Percentiles rank a stretch among this genome's conserved stretches.
These are phyloP conservation scores for Staphylotrichum longicolle DNA, from an alignment of 495 filamentous ascomycete species.

Conservation along the genomic window DNA sequence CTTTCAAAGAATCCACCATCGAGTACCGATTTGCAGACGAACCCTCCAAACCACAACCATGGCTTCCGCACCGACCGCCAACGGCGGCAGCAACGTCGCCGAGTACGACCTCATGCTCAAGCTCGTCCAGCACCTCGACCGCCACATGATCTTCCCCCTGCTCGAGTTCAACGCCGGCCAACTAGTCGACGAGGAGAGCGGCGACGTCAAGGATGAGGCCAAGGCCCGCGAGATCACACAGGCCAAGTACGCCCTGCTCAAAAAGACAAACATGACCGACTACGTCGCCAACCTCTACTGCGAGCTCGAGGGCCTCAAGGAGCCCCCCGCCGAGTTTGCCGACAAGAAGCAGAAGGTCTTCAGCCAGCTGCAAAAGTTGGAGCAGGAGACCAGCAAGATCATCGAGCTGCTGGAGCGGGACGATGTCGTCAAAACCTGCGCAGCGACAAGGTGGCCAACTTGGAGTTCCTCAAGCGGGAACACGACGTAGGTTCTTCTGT, in stretches of 20 bases:
- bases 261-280: slow-evolving; percentile 97
- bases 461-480: slow-evolving; percentile 91
- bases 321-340: slow-evolving; percentile 78
- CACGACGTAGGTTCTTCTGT: slow-evolving; percentile 60
- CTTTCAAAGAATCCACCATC: background rate
- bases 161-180: slow-evolving; percentile 73
- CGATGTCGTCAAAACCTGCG: slow-evolving; percentile 84
- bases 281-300: slow-evolving; percentile 87
- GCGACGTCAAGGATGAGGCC: slow-evolving; percentile 52
- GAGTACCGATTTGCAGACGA: background rate
- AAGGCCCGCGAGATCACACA: slow-evolving; percentile 66
- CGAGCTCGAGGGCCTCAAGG: slow-evolving; percentile 75
- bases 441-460: slow-evolving; percentile 94
- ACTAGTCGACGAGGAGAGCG: slow-evolving; percentile 51
- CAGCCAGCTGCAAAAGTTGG: slow-evolving; percentile 70
- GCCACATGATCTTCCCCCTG: slow-evolving; percentile 91
- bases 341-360: slow-evolving; percentile 88
- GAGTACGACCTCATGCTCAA: slow-evolving; percentile 81
- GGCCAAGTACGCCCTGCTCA: slow-evolving; percentile 86
- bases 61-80: slow-evolving; percentile 41
- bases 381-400: slow-evolving; percentile 83
- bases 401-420: slow-evolving; percentile 78
- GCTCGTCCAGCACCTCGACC: slow-evolving; percentile 87
- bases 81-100: slow-evolving; percentile 56
- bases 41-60: slow-evolving; percentile 20